These are phyloP conservation scores for Fraxinus sp. DNA, from an alignment of 305 asterid species.

Conservation along the genomic window DNA sequence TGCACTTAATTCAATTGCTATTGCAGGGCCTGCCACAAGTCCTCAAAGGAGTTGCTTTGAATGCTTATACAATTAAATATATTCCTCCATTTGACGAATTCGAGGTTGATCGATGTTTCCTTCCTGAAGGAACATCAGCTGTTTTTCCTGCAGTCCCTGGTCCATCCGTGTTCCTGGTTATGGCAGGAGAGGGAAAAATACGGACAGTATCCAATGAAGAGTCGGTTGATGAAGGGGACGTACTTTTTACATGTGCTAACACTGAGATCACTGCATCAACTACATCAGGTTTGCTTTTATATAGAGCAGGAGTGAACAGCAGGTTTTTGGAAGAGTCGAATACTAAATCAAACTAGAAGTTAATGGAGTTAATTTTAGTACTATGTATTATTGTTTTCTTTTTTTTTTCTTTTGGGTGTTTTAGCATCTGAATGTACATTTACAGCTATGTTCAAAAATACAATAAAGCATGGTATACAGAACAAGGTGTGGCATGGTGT, in stretches of 20 bases:
- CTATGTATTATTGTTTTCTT: not conserved
- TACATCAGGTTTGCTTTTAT: slow-evolving; percentile 47
- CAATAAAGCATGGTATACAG: not conserved
- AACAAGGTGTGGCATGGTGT: not conserved
- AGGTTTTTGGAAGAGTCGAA: slow-evolving; percentile 35
- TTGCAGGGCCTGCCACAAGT: slow-evolving; percentile 69
- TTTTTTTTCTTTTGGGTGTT: not conserved
- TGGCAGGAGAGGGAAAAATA: slow-evolving; percentile 62
- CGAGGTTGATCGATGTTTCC: slow-evolving; percentile 74
- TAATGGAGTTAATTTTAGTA: not conserved
- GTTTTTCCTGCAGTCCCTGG: slow-evolving; percentile 58
- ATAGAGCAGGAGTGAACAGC: slow-evolving; percentile 80
- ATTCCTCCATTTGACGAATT: slow-evolving; percentile 88
- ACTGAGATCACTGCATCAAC: slow-evolving; percentile 44
- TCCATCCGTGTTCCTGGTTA: slow-evolving; percentile 63
- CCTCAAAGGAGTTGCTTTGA: slow-evolving; percentile 53
- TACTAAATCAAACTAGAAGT: not conserved
- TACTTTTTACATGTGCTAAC: slow-evolving; percentile 62
- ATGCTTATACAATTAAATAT: slow-evolving; percentile 60
- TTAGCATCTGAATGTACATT: not conserved
- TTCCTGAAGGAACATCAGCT: slow-evolving; percentile 52
- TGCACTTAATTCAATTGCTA: not conserved
- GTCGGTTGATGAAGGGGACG: slow-evolving; percentile 60
- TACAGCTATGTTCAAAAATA: not conserved
- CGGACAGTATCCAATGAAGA: slow-evolving; percentile 28